Evolutionary conservation across 139 green algal genomes (phyloP).

Genomic region (Auxenochlorella pyrenoidosa): DNA sequence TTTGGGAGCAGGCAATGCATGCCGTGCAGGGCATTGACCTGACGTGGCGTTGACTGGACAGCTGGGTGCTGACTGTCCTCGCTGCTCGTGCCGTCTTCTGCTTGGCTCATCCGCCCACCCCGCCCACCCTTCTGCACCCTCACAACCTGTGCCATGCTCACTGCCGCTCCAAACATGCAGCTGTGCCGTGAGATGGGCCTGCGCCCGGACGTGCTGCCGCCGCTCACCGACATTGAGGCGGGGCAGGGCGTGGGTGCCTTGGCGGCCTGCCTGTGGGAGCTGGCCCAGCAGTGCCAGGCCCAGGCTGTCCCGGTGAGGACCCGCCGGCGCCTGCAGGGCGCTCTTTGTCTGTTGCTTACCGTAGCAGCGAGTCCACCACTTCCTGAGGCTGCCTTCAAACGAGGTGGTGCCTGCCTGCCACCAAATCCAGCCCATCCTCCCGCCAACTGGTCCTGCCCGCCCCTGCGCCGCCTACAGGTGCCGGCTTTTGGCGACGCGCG

Average conservation of each 20-base stretch:
- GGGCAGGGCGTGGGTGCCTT: neutral
- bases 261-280: neutral
- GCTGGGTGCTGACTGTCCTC: too few relatives aligned
- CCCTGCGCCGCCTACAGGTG: slow-evolving; percentile 1
- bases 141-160: neutral
- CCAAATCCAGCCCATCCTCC: neutral
- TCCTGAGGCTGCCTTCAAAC: too few relatives aligned
- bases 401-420: neutral
- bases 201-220: slow-evolving; percentile 8
- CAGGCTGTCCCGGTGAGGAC: slow-evolving; percentile 1
- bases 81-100: too few relatives aligned
- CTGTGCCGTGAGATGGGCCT: slow-evolving; percentile 17
- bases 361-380: too few relatives aligned
- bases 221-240: neutral
- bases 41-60: neutral
- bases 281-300: neutral
- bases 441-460: neutral
- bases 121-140: too few relatives aligned
- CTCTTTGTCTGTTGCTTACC: too few relatives aligned
- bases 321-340: too few relatives aligned
- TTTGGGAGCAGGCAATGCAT: too few relatives aligned
- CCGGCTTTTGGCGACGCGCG: neutral
- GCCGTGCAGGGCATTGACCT: neutral
- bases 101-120: too few relatives aligned
- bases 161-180: neutral